A percentile compares a stretch with the other conserved stretches of the same genome.
Conservation (phyloP, 768 basidiomycete species). For the Agaricus sinodeliciosus region DNA sequence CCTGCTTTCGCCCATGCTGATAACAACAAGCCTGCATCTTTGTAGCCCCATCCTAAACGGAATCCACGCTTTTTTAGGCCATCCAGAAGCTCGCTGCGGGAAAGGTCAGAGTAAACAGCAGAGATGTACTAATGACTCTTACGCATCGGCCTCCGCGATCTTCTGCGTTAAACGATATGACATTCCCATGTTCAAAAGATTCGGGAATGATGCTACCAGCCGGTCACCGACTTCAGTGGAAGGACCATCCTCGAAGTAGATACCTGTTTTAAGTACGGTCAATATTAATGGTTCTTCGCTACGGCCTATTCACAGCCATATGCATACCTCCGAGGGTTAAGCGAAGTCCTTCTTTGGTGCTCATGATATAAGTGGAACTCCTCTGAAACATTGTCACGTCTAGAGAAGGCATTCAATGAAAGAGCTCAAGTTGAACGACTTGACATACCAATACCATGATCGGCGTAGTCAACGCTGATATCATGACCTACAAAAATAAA, state of each 20-base stretch:
- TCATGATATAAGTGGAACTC: conserved; percentile 51
- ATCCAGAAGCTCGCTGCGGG: conserved; percentile 33
- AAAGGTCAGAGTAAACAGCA: neutral
- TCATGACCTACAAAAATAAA: conserved; percentile 31
- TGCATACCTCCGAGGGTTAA: conserved; percentile 20
- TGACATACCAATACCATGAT: conserved; percentile 34
- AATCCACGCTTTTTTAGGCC: conserved; percentile 55
- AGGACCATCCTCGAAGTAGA: conserved; percentile 42
- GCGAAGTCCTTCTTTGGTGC: conserved; percentile 31
- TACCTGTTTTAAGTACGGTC: conserved; percentile 15
- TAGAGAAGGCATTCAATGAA: conserved; percentile 12
- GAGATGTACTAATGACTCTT: conserved; percentile 9
- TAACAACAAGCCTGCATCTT: conserved; percentile 44
- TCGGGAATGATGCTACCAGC: conserved; percentile 41
- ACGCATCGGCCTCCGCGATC: conserved; percentile 55
- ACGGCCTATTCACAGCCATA: neutral
- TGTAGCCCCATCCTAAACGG: conserved; percentile 41
- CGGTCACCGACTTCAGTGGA: conserved; percentile 45
- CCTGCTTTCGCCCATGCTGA: conserved; percentile 44
- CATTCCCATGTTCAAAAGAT: conserved; percentile 23
- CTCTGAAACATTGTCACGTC: conserved; percentile 59
- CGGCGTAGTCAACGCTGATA: conserved; percentile 34
- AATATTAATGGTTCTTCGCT: neutral
- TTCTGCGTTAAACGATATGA: conserved; percentile 25
- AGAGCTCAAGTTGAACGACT: neutral